Conservation (phyloP, 257 asterid genomes). For the Solanum corneliomulleri region DNA sequence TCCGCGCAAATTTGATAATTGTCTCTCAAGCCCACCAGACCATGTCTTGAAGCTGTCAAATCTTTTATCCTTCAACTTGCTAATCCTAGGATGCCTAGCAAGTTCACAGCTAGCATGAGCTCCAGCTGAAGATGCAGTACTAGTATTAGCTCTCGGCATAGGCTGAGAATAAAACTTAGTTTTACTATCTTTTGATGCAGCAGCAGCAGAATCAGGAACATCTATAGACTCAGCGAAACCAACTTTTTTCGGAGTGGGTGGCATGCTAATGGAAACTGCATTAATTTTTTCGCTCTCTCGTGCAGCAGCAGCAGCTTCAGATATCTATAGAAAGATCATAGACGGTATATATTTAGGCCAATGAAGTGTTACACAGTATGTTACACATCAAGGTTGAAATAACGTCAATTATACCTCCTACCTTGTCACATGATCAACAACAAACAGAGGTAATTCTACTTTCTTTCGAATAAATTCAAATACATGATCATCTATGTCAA, state of each 20-base stretch:
- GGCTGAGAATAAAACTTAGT: conserved; percentile 53
- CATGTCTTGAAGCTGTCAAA: conserved; percentile 77
- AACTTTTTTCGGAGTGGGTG: conserved; percentile 51
- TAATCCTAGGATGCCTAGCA: conserved; percentile 26
- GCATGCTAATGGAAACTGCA: conserved; percentile 62
- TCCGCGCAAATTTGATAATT: conserved; percentile 42
- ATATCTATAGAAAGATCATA: conserved; percentile 15
- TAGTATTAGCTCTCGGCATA: conserved; percentile 20
- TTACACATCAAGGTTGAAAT: background rate
- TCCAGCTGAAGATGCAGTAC: conserved; percentile 5
- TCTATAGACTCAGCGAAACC: conserved; percentile 6
- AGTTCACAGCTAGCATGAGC: conserved; percentile 6
- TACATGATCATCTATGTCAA: background rate
- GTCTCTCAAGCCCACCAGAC: conserved; percentile 71
- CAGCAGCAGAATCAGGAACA: background rate
- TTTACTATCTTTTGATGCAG: background rate
- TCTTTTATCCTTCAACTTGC: conserved; percentile 32
- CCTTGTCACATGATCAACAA: background rate
- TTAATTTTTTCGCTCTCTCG: conserved; percentile 3
- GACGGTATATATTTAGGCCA: background rate
- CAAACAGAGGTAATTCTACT: background rate
- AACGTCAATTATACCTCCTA: background rate
- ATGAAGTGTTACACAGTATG: background rate
- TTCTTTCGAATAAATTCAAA: background rate
- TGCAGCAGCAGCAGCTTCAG: conserved; percentile 15